phyloP scores from a whole-genome alignment of 2,329 filamentous ascomycete species.

The Penicillium sp. region DNA sequence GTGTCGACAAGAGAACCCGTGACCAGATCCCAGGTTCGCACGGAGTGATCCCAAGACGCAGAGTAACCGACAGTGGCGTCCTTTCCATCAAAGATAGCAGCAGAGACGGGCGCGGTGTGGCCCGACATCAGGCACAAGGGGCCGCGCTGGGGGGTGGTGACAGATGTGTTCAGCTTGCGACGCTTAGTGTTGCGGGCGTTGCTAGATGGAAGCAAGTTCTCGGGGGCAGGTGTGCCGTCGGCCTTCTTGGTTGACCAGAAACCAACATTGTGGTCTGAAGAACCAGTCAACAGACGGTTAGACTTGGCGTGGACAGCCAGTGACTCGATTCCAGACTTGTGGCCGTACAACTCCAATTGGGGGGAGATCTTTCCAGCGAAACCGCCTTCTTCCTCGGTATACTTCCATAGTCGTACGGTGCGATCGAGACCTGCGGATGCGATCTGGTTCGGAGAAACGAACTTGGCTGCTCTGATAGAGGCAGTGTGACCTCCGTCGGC shows the following conservation, averaged over 20 bases:
- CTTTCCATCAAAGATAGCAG: slow-evolving; percentile 78
- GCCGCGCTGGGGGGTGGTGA: slow-evolving; percentile 68
- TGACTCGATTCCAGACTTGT: slow-evolving; percentile 72
- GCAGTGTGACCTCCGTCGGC: slow-evolving; percentile 72
- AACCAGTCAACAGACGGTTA: slow-evolving; percentile 80
- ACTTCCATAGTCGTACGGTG: slow-evolving; percentile 88
- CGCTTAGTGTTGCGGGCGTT: slow-evolving; percentile 69
- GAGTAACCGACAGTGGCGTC: slow-evolving; percentile 91
- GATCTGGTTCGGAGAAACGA: slow-evolving; percentile 74
- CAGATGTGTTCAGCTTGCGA: slow-evolving; percentile 68
- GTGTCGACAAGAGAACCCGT: slow-evolving; percentile 78
- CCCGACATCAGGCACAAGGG: slow-evolving; percentile 72
- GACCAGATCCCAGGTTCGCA: slow-evolving; percentile 88
- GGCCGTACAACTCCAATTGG: slow-evolving; percentile 79
- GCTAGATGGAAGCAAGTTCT: slow-evolving; percentile 66
- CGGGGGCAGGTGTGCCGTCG: slow-evolving; percentile 71
- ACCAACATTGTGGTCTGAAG: slow-evolving; percentile 79
- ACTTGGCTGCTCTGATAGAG: slow-evolving; percentile 79
- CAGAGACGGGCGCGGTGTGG: slow-evolving; percentile 74
- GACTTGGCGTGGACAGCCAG: slow-evolving; percentile 73
- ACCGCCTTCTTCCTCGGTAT: slow-evolving; percentile 65
- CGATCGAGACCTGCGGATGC: slow-evolving; percentile 83
- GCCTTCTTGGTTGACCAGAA: slow-evolving; percentile 83
- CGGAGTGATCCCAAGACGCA: slow-evolving; percentile 83
- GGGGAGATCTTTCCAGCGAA: slow-evolving; percentile 67